These are phyloP conservation scores for Pochonia chlamydosporia DNA, from an alignment of 2,329 filamentous ascomycete species.

Conservation along the genomic window DNA sequence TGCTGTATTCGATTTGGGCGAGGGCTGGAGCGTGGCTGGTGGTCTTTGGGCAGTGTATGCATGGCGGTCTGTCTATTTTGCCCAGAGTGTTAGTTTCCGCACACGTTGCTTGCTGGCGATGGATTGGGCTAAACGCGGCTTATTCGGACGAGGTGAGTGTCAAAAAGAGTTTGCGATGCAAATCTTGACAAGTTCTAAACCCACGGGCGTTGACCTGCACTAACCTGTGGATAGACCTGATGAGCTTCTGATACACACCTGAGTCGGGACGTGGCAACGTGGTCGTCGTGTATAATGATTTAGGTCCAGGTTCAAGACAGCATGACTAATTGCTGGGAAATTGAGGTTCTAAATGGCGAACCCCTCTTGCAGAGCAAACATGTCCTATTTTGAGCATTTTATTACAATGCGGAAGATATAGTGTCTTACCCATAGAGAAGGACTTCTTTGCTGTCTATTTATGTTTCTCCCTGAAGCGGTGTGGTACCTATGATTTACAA, in stretches of 20 bases:
- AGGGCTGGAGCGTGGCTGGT: slow-evolving; percentile 71
- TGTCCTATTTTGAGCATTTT: too few species aligned
- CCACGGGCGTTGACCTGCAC: neutral
- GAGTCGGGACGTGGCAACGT: neutral
- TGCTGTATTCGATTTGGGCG: slow-evolving; percentile 83
- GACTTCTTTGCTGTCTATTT: neutral
- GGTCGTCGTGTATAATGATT: slow-evolving; percentile 16
- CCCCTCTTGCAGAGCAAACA: too few species aligned
- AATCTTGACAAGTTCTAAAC: neutral
- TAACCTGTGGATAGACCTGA: slow-evolving; percentile 34
- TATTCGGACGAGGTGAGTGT: slow-evolving; percentile 87
- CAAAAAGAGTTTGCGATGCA: too few species aligned
- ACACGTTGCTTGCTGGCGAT: slow-evolving; percentile 87
- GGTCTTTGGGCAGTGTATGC: slow-evolving; percentile 91
- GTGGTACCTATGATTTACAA: slow-evolving; percentile 1
- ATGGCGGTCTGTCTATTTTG: slow-evolving; percentile 95
- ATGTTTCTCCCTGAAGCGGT: neutral
- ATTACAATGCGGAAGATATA: too few species aligned
- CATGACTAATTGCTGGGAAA: too few species aligned
- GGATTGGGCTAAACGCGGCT: slow-evolving; percentile 96
- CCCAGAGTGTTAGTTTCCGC: slow-evolving; percentile 89
- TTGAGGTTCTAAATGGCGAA: too few species aligned
- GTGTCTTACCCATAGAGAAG: neutral
- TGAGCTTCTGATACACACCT: slow-evolving; percentile 38
- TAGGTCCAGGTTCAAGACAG: too few species aligned